Evolutionary conservation across 495 filamentous ascomycete species (phyloP), one percentile per base, ranked within the genome.

Genomic region (Hypoxylon intermedium): DNA sequence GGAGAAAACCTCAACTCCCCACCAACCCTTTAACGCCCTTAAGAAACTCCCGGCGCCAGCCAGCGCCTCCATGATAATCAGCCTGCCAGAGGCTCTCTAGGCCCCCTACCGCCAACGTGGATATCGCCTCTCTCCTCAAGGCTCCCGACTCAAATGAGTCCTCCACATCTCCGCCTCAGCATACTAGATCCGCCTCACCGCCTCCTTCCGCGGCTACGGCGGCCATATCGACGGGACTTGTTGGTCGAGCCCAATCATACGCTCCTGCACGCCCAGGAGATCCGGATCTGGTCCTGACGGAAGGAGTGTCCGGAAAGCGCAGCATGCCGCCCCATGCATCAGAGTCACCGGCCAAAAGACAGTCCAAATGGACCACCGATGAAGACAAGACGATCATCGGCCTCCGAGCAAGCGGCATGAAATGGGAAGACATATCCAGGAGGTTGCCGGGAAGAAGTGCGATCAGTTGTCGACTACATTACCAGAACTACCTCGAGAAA

Each of bases 371-470:
- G 94, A 92, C 88, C 31, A 79, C 87, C 0, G 91, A 97, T 36
- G 94, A 98, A 74, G 91, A 97, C 70, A 86, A 87, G 34, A 67
- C 92, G 45, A 96, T 96, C 71, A 96, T 96, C 53, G 87, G 92
- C 67, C 82, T 98, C 54, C 85, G 94, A 20, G 90, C 90, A 24
- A 86, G 82, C 61, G 91, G 91, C 7, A 94, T 95, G 89, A 98
- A 97, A 67, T 98, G 94, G 94, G 94, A 97, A 60, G 95, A 98
- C 74, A 97, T 98, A 69, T 92, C 89, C 50, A 91, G 90, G 77
- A 83, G 85, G 13, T 79, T 98, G 18, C 92, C 93, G 1, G 94
- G 93, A 53, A 86, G 94, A 58, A 96, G 90, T 74, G 86, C 91
- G 34, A 96, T 97, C 65, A 92, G 90, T 54, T 98, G 94, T 74